Evolutionary conservation across 2,329 filamentous ascomycete species (phyloP), one percentile per base, ranked within the genome.

Genomic region (Xylariaceae sp.): DNA sequence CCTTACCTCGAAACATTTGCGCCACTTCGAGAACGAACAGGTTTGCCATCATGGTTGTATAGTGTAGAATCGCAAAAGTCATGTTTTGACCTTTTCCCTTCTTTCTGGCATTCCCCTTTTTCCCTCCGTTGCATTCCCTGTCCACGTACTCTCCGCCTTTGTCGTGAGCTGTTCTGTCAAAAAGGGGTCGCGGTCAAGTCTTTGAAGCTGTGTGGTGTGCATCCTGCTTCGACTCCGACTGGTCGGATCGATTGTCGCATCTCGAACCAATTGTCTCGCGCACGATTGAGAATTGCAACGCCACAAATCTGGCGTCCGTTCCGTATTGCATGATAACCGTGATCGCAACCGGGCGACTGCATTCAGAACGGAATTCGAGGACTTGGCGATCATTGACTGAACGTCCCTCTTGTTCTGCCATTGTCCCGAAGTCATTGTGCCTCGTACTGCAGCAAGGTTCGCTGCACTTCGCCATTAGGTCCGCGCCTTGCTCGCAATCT

Each of bases 401-500:
- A 26, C 31, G 26, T 40, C n/a, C 4, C 12, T 19, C 9, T 40
- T 40, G n/a, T 4, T 40, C 26, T 4, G 39, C 31, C 12, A 27
- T 29, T 11, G 12, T 8, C 40, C 5, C 40, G 40, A 51, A 31
- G 27, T n/a, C 29, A 6, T 30, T 29, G 12, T 9, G n/a, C 49
- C 19, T 6, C 30, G 4, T 40, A 40, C 6, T 4, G n/a, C 12
- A 4, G 49, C 27, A 6, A n/a, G 29, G 31, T 19, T 39, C 7
- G 5, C 26, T 37, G 4, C 9, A 44, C 26, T 42, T 35, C 6
- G 43, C 26, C 37, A 47, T 32, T 31, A 27, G 11, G 44, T 30
- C 39, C 3, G 26, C 48, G 5, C 30, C 32, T 1, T 43, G 37
- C 35, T 35, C 41, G 76, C 76, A 72, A 72, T 73, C 56, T 71